Conservation (phyloP, 192 early-diverging fungal genomes). For the Coemansia sp. region DNA sequence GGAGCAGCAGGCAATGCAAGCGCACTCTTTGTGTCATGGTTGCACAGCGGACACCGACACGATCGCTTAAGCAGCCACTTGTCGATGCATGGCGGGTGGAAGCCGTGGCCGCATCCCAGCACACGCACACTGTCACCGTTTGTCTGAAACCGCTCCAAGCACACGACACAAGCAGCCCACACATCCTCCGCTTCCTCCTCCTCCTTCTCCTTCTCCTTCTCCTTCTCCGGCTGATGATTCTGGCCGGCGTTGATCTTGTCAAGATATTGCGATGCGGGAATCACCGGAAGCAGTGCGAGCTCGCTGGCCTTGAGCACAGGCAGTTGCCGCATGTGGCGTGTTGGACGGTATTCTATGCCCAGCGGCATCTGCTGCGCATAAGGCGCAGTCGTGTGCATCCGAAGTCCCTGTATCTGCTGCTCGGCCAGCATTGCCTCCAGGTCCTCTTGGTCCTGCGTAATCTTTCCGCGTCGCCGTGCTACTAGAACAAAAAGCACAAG, state of each 20-base stretch:
- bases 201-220: not conserved
- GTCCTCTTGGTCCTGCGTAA: not conserved
- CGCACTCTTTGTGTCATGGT: conserved; percentile 22
- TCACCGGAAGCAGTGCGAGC: conserved; percentile 15
- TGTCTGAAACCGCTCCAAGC: conserved; percentile 22
- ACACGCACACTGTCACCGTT: conserved; percentile 20
- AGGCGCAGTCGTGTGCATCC: not conserved
- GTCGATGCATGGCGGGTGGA: conserved; percentile 41
- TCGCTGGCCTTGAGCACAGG: conserved; percentile 18
- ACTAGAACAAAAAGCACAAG: not conserved
- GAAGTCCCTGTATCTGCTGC: not conserved
- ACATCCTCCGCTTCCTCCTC: conserved; percentile 1
- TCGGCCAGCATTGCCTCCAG: not conserved
- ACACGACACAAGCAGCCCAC: conserved; percentile 22
- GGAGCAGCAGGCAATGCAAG: conserved; percentile 26
- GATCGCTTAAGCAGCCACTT: conserved; percentile 45
- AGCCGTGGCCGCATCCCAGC: conserved; percentile 40
- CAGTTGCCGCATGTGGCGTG: not conserved
- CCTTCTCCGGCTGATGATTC: not conserved
- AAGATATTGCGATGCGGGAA: conserved; percentile 7
- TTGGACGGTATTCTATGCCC: conserved; percentile 12
- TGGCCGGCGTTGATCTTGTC: not conserved
- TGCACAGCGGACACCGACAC: conserved; percentile 47
- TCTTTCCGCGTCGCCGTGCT: conserved; percentile 2
- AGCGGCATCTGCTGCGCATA: not conserved